Base-by-base conservation (phyloP, 345 rosid species). In the Eucalyptus shirleyi region DNA sequence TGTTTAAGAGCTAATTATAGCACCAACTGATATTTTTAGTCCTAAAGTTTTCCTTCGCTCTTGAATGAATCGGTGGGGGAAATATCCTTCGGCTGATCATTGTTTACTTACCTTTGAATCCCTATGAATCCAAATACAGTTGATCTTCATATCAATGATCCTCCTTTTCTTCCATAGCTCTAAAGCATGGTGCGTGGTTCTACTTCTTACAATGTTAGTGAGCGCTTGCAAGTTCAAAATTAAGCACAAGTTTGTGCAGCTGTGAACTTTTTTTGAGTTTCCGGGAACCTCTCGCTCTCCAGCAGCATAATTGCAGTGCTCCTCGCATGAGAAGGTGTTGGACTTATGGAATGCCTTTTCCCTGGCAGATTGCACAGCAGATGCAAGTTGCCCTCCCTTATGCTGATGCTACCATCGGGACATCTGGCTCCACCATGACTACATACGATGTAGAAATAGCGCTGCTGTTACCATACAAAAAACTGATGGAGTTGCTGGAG, bases 391-490 rank as follows among this genome's bases (percentile, higher is more conserved):
- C 97, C 9, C 92, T 96, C 6, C 94, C 96, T n/a, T 97, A 93
- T 88, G 98, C 99, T 72, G 98, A 96, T 92, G 99, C 99, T 17
- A 99, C 95, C 72, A 96, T 97, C 59, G 97, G 99, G 89, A 93
- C 96, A 69, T 96, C 98, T 59, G 98, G 97, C 88, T 94, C 98
- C 90, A 96, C 90, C 90, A 98, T 97, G 89, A 98, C 90, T 98
- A 95, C 69, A 28, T 28, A 30, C 34, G 4, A 62, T 30, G 69
- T 62, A 62, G 34, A 62, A 62, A 28, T 6, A 7, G 32, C 34
- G 0, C 69, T 62, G 4, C 69, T 28, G 32, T 62, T 62, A 62
- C 69, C 18, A 62, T 62, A 62, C 91, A 97, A 89, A 98, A 98
- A 94, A 93, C 96, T 47, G 95, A 97, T 87, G 99, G 98, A 72